phyloP scores from a whole-genome alignment of 2,329 filamentous ascomycete genomes.

The Talaromyces albobiverticillius region DNA sequence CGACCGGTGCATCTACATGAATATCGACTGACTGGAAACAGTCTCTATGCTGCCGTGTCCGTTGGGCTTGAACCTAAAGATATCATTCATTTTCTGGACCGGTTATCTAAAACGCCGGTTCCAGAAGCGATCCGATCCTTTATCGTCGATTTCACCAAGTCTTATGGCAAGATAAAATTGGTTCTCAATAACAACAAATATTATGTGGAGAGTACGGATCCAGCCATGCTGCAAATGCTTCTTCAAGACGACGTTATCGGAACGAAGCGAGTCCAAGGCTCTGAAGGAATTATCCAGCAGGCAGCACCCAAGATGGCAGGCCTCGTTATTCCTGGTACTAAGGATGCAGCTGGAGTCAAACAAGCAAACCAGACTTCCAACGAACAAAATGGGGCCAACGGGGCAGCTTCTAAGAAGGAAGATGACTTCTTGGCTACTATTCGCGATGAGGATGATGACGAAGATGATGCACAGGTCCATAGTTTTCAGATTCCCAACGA shows the following conservation, averaged over 20 bases:
- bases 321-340: conserved; percentile 90
- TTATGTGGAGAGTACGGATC: conserved; percentile 88
- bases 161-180: conserved; percentile 92
- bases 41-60: conserved; percentile 90
- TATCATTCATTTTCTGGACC: conserved; percentile 84
- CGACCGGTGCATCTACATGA: conserved; percentile 90
- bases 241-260: conserved; percentile 81
- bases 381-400: conserved; percentile 31
- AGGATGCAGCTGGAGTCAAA: conserved; percentile 82
- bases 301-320: conserved; percentile 82
- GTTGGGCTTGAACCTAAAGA: conserved; percentile 87
- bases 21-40: conserved; percentile 87
- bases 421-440: conserved; percentile 69
- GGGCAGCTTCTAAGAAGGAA: conserved; percentile 49
- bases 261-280: conserved; percentile 70
- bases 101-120: conserved; percentile 83
- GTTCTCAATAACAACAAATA: conserved; percentile 94
- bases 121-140: conserved; percentile 78
- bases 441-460: conserved; percentile 71
- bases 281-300: conserved; percentile 71
- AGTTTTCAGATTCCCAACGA: conserved; percentile 86
- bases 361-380: conserved; percentile 57
- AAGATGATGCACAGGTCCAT: conserved; percentile 85
- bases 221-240: conserved; percentile 79
- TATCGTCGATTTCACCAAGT: conserved; percentile 78